Base-by-base conservation (phyloP, 164 flowering plant genomes). In the Cinnamomum chago region DNA sequence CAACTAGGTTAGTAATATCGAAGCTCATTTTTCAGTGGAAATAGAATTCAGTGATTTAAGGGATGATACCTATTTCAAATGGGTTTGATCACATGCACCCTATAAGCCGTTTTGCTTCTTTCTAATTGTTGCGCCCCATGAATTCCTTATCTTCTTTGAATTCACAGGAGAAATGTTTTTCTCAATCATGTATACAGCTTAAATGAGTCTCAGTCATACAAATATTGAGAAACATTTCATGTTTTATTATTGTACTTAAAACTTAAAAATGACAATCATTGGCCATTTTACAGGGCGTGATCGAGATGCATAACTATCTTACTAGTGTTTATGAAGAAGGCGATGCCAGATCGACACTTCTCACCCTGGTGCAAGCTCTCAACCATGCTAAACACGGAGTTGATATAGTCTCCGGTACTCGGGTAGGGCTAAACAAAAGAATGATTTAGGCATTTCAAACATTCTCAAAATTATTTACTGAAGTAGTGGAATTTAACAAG, bases 261-360 rank as follows among this genome's bases (percentile, higher is more conserved):
- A 40, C 17, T n/a, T n/a, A 22, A 52, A 70, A 68, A 47, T 47
- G 23, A 47, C 51, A n/a, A 68, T 68, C 27, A n/a, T 47, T 67
- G 40, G 14, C 40, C 5, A 23, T 68, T 12, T 20, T 67, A 74
- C 83, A 96, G 97, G 97, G 97, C 14, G 90, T 90, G 70, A 90
- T 95, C 15, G 98, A 95, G 77, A 84, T 95, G 89, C 99, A 95
- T 79, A 93, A 92, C 81, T 93, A 96, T 77, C 92, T 96, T 5
- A 93, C 98, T 5, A 92, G 97, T 72, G 98, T 96, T 12, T 96
- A 96, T 64, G 99, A 96, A 83, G 99, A 96, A 75, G 90, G 97
- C 0, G 99, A 96, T 80, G 99, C 99, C 72, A 88, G 99, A 71
- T 93, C 98, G 27, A 91, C 99, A 27, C 86, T 96, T 30, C 86